These are phyloP conservation scores for Malus hybrid DNA, from an alignment of 331 rosid species.

Conservation along the genomic window DNA sequence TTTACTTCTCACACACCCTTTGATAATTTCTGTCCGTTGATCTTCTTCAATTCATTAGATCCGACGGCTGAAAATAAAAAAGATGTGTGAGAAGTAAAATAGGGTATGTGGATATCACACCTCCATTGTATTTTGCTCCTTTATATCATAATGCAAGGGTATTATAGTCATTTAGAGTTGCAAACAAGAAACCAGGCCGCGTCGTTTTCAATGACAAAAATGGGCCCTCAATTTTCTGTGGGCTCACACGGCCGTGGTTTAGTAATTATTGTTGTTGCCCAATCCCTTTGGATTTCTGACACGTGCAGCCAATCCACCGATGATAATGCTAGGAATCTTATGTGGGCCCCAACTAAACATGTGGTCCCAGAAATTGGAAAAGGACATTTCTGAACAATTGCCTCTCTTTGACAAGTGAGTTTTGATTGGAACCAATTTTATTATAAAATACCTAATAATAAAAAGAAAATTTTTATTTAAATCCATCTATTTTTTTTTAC, in stretches of 20 bases:
- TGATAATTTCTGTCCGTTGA: no score
- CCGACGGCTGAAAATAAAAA: neutral
- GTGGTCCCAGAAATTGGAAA: conserved; percentile 32
- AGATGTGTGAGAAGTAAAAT: no score
- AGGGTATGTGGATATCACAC: no score
- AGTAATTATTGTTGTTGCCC: conserved; percentile 10
- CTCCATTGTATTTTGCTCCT: neutral
- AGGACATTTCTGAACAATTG: conserved; percentile 8
- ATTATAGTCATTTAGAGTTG: neutral
- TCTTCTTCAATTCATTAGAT: no score
- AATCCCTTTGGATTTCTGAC: conserved; percentile 4
- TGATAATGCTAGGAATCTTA: conserved; percentile 23
- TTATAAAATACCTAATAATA: neutral
- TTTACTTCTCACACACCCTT: no score
- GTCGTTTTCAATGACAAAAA: conserved; percentile 17
- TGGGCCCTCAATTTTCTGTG: conserved; percentile 23
- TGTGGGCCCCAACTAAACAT: conserved; percentile 10
- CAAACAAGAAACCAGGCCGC: neutral
- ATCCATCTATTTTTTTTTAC: no score
- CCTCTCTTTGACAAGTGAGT: conserved; percentile 27
- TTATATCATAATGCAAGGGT: neutral
- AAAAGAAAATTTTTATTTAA: no score
- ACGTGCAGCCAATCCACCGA: conserved; percentile 29
- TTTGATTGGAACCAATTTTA: neutral
- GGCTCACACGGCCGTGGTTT: conserved; percentile 19